A percentile compares a stretch with the other conserved stretches of the same genome.
These are phyloP conservation scores for Tolypocladium sp. DNA, from an alignment of 2,329 filamentous ascomycete genomes.

Conservation along the genomic window DNA sequence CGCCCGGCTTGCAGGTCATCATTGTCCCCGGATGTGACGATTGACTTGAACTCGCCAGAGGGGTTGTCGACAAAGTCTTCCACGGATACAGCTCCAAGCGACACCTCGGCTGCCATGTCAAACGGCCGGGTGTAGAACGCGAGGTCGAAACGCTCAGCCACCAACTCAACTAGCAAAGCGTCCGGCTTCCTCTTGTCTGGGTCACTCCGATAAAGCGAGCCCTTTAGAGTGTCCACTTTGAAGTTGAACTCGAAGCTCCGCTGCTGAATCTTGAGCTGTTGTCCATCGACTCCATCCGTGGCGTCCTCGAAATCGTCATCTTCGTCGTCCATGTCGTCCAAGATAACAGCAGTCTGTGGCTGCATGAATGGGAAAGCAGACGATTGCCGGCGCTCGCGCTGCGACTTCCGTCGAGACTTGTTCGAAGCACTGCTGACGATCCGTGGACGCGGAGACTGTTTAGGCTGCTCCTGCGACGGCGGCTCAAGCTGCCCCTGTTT, in stretches of 20 bases:
- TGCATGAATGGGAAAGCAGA: constrained; percentile 67
- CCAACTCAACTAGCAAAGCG: constrained; percentile 76
- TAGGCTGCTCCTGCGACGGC: constrained; percentile 13
- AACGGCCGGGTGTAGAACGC: constrained; percentile 82
- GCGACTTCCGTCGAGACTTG: constrained; percentile 32
- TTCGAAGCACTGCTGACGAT: constrained; percentile 36
- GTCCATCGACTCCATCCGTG: constrained; percentile 42
- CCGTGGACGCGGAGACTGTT: constrained; percentile 28
- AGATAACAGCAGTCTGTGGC: constrained; percentile 65
- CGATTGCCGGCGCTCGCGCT: constrained; percentile 48
- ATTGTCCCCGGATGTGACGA: constrained; percentile 74
- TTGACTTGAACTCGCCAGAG: constrained; percentile 86
- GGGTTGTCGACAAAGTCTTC: constrained; percentile 93
- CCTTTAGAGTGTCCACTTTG: constrained; percentile 86
- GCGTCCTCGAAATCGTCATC: constrained; percentile 61
- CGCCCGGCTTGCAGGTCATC: constrained; percentile 68
- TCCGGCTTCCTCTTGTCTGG: constrained; percentile 68
- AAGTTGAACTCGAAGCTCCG: constrained; percentile 96
- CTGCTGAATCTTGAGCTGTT: constrained; percentile 68
- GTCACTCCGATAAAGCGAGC: constrained; percentile 83
- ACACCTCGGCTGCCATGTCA: constrained; percentile 89
- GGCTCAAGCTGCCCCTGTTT: constrained; percentile 22
- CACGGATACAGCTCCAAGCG: constrained; percentile 75
- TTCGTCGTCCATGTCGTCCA: constrained; percentile 67
- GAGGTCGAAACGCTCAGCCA: constrained; percentile 81